These are phyloP conservation scores for Alternaria triticina DNA, from an alignment of 2,329 filamentous ascomycete genomes.

Conservation along the genomic window DNA sequence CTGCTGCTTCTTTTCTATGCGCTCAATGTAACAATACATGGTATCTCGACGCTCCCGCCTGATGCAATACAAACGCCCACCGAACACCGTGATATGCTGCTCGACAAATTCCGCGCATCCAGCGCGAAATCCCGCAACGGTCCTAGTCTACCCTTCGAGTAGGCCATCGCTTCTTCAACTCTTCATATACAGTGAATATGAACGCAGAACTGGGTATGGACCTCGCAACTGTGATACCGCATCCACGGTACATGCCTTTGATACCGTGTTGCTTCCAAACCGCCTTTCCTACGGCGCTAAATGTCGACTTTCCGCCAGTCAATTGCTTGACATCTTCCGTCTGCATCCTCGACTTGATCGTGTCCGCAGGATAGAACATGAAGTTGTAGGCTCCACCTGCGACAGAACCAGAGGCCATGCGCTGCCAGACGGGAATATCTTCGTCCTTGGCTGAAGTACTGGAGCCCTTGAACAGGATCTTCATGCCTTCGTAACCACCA, in stretches of 20 bases:
- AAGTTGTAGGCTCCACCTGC: conserved; percentile 97
- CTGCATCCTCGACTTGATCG: conserved; percentile 96
- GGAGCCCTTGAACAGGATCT: conserved; percentile 69
- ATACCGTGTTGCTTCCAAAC: conserved; percentile 86
- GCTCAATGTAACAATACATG: conserved; percentile 3
- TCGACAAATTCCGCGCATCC: not conserved
- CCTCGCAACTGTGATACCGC: conserved; percentile 87
- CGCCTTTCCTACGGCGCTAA: conserved; percentile 72
- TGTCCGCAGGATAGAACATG: conserved; percentile 95
- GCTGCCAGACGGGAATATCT: conserved; percentile 80
- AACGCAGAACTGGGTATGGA: conserved; percentile 96
- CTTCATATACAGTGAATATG: conserved; percentile 96
- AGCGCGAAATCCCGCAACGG: not conserved
- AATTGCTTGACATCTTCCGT: conserved; percentile 72
- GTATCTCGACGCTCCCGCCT: conserved; percentile 17
- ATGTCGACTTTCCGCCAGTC: conserved; percentile 65
- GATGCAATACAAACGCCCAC: conserved; percentile 12
- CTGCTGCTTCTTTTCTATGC: not conserved
- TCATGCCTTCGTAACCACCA: conserved; percentile 61
- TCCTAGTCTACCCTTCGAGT: conserved; percentile 18
- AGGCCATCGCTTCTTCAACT: conserved; percentile 65
- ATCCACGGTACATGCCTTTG: conserved; percentile 88
- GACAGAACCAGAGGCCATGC: conserved; percentile 83
- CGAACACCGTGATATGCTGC: conserved; percentile 11
- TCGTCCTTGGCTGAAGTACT: conserved; percentile 51